Conservation (phyloP, 352 stramenopile genomes). For the Globisporangium perplexum region DNA sequence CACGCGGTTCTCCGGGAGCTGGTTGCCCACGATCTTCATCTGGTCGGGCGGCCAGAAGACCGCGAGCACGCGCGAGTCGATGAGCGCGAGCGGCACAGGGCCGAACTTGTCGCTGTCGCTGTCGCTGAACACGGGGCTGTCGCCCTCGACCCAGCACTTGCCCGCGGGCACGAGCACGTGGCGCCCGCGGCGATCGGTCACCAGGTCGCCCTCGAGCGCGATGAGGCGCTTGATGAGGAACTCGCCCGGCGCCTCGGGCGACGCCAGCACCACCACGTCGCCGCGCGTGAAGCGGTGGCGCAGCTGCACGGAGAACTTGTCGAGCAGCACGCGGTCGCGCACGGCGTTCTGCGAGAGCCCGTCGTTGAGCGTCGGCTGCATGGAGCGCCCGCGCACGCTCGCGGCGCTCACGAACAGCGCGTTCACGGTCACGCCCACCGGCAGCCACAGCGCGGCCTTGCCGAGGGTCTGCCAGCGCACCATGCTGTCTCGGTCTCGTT, state of each 20-base stretch:
- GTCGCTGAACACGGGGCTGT: constrained; percentile 71
- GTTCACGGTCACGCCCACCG: constrained; percentile 77
- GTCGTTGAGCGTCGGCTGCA: constrained; percentile 79
- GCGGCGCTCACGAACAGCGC: constrained; percentile 59
- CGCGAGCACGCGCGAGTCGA: constrained; percentile 68
- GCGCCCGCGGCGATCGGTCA: constrained; percentile 39
- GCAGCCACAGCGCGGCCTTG: constrained; percentile 71
- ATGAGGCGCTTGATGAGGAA: constrained; percentile 78
- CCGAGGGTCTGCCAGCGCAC: constrained; percentile 52
- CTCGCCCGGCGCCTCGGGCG: constrained; percentile 45
- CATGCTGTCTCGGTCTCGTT: constrained; percentile 7
- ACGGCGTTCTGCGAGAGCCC: constrained; percentile 56
- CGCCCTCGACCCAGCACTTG: constrained; percentile 85
- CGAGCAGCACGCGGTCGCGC: constrained; percentile 76
- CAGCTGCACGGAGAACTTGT: constrained; percentile 83
- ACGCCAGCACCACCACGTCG: constrained; percentile 78
- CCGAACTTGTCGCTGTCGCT: constrained; percentile 70
- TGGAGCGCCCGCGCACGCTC: constrained; percentile 74
- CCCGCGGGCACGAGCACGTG: constrained; percentile 47
- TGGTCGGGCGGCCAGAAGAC: constrained; percentile 72
- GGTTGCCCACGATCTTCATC: constrained; percentile 52
- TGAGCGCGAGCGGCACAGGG: constrained; percentile 71
- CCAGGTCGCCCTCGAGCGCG: constrained; percentile 65
- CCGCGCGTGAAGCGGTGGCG: constrained; percentile 54
- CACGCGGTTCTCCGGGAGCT: constrained; percentile 50